Evolutionary conservation across 129 eudicot genomes (phyloP).

Genomic region (Centella asiatica): DNA sequence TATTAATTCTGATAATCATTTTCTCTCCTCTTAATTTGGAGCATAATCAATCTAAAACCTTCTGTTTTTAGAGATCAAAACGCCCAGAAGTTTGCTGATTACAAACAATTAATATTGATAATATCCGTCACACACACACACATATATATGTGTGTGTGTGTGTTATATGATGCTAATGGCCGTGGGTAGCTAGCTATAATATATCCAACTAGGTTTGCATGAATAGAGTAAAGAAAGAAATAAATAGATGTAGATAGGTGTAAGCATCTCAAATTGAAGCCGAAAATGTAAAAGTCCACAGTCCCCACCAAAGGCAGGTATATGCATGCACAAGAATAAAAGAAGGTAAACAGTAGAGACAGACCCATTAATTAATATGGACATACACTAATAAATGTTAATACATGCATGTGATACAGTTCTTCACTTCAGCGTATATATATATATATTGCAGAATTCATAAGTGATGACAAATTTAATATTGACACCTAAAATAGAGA

Average conservation of each 20-base stretch:
- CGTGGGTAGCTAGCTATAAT: neutral
- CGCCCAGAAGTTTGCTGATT: no score
- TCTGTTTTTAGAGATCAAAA: no score
- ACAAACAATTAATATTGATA: neutral
- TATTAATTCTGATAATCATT: no score
- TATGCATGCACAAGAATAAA: neutral
- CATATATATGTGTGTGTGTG: neutral
- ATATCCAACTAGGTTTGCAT: conserved; percentile 12
- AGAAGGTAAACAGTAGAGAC: neutral
- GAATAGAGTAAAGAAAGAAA: conserved; percentile 1
- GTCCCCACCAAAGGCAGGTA: neutral
- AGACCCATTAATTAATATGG: neutral
- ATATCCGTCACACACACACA: neutral
- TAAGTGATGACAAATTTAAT: neutral
- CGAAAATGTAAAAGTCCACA: neutral
- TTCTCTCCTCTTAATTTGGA: no score
- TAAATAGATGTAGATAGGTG: conserved; percentile 1
- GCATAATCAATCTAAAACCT: no score
- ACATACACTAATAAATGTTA: neutral
- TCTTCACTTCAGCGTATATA: neutral
- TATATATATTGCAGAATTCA: neutral
- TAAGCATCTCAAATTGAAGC: conserved; percentile 2
- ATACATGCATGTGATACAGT: neutral
- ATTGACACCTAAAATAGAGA: neutral
- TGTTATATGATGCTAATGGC: no score